Conservation (phyloP, 2,329 filamentous ascomycete species). For the Epichloe gansuensis region DNA sequence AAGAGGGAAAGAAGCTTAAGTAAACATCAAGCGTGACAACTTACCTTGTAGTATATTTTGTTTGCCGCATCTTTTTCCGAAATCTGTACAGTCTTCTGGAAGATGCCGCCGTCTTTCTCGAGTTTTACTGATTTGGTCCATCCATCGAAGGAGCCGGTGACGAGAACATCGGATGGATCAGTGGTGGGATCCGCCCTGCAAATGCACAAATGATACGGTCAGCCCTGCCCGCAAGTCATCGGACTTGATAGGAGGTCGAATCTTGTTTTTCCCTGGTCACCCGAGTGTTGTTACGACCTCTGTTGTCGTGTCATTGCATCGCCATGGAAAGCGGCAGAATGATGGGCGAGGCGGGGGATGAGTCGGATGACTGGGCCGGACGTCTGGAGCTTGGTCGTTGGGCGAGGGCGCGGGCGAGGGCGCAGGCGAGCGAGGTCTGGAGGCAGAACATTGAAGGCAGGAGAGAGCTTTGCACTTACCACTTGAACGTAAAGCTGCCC, state of each 20-base stretch:
- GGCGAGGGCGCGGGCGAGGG: neutral
- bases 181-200: constrained; percentile 69
- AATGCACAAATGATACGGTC: constrained; percentile 2
- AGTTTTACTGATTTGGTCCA: constrained; percentile 83
- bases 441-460: neutral
- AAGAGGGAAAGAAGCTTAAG: neutral
- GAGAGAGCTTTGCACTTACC: constrained; percentile 33
- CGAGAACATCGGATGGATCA: constrained; percentile 55
- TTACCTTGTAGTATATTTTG: constrained; percentile 92
- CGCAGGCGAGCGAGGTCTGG: neutral
- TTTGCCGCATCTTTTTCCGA: constrained; percentile 37
- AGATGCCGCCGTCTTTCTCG: constrained; percentile 58
- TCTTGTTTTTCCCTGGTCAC: neutral
- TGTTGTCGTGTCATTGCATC: neutral
- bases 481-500: constrained; percentile 59
- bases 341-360: neutral
- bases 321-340: neutral
- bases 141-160: constrained; percentile 90
- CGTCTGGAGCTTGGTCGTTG: neutral
- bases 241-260: neutral
- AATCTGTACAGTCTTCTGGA: constrained; percentile 71
- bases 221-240: constrained; percentile 1
- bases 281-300: neutral
- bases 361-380: neutral
- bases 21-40: constrained; percentile 13